These are phyloP conservation scores for Sambucus nigra DNA, from an alignment of 129 eudicot genomes.

Conservation along the genomic window DNA sequence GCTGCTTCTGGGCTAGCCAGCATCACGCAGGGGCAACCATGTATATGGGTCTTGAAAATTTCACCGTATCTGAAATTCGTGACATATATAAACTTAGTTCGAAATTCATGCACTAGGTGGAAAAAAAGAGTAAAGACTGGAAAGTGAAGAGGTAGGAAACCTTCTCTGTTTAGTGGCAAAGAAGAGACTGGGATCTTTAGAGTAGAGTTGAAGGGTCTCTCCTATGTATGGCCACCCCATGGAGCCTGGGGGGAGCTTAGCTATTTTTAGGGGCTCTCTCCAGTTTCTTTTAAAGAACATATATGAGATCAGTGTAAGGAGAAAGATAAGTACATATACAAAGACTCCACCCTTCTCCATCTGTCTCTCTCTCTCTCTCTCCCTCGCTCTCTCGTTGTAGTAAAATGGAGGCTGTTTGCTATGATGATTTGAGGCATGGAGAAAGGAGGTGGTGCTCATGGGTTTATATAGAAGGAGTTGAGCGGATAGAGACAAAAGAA, in stretches of 20 bases:
- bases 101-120: neutral
- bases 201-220: constrained; percentile 56
- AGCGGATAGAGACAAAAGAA: neutral
- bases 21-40: constrained; percentile 58
- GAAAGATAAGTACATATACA: neutral
- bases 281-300: constrained; percentile 7
- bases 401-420: neutral
- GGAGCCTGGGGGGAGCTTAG: constrained; percentile 52
- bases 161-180: constrained; percentile 41
- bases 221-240: constrained; percentile 64
- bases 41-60: constrained; percentile 45
- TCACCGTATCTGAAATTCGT: constrained; percentile 36
- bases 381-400: neutral
- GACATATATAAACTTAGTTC: constrained; percentile 1
- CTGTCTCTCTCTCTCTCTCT: neutral
- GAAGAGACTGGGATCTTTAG: constrained; percentile 49
- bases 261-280: constrained; percentile 8
- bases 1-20: constrained; percentile 62
- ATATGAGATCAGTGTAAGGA: neutral
- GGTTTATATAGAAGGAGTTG: neutral
- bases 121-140: neutral
- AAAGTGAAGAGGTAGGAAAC: constrained; percentile 11
- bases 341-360: constrained; percentile 2
- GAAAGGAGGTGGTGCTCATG: neutral
- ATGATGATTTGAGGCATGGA: neutral